A percentile compares a stretch with the other conserved stretches of the same genome.
Evolutionary conservation across 257 asterid genomes (phyloP).

Genomic region (Jaltomata sinuosa): DNA sequence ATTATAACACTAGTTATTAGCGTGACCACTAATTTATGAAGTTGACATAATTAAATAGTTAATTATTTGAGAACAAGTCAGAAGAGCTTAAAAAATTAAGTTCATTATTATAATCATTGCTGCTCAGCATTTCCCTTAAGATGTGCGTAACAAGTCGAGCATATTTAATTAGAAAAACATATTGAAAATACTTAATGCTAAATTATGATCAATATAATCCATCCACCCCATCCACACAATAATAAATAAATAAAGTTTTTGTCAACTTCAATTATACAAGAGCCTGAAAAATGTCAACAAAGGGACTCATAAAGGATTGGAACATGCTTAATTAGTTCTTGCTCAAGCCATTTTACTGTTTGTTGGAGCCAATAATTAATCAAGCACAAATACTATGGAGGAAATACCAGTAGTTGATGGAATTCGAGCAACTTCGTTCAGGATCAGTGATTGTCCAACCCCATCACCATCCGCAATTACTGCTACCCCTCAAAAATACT

Average conservation of each 20-base stretch:
- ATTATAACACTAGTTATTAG: background rate
- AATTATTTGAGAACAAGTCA: background rate
- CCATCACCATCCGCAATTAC: background rate
- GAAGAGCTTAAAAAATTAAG: background rate
- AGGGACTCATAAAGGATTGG: background rate
- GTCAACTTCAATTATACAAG: background rate
- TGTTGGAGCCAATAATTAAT: background rate
- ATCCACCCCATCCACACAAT: background rate
- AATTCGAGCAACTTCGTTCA: background rate
- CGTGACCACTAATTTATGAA: background rate
- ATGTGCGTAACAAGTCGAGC: background rate
- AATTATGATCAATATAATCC: background rate
- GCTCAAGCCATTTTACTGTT: background rate
- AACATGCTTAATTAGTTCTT: background rate
- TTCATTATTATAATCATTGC: background rate
- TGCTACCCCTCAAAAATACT: background rate
- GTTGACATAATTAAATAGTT: background rate
- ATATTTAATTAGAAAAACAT: background rate
- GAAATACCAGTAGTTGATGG: background rate
- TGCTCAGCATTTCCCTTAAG: background rate
- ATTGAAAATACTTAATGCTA: background rate
- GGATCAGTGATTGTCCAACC: background rate
- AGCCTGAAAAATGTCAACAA: background rate
- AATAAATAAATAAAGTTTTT: background rate
- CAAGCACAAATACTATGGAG: background rate